These are phyloP conservation scores for Phaffia rhodozyma DNA, from an alignment of 1,284 basidiomycete species.

Conservation along the genomic window DNA sequence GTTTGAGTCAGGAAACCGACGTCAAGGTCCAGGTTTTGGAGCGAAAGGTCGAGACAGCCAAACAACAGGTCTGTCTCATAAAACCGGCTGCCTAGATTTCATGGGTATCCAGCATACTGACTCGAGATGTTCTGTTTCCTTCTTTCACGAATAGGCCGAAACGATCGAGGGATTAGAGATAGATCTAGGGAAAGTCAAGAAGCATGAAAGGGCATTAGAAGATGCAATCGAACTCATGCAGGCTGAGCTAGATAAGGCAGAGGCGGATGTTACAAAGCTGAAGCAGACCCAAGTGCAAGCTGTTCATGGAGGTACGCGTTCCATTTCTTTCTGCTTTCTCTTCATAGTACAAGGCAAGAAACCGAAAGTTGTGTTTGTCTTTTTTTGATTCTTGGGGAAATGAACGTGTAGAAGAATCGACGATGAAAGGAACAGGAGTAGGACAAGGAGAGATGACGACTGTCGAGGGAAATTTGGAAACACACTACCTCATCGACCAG, in stretches of 20 bases:
- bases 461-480: conserved; percentile 67
- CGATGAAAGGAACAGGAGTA: conserved; percentile 34
- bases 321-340: background rate
- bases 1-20: conserved; percentile 70
- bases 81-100: too few relatives aligned
- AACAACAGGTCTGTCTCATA: conserved; percentile 48
- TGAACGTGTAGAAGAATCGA: conserved; percentile 16
- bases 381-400: conserved; percentile 18
- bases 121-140: background rate
- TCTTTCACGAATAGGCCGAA: conserved; percentile 45
- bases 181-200: conserved; percentile 65
- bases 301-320: background rate
- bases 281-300: conserved; percentile 37
- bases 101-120: background rate
- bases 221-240: conserved; percentile 89
- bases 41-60: conserved; percentile 74
- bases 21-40: conserved; percentile 95
- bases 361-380: background rate
- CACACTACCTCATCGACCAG: conserved; percentile 72
- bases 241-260: conserved; percentile 69
- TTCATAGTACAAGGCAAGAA: background rate
- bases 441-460: conserved; percentile 50
- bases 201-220: conserved; percentile 77
- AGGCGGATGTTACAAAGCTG: conserved; percentile 74
- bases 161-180: conserved; percentile 65